Base-by-base conservation (phyloP, 805 yeast genomes). In the Schizosaccharomyces octosporus region DNA sequence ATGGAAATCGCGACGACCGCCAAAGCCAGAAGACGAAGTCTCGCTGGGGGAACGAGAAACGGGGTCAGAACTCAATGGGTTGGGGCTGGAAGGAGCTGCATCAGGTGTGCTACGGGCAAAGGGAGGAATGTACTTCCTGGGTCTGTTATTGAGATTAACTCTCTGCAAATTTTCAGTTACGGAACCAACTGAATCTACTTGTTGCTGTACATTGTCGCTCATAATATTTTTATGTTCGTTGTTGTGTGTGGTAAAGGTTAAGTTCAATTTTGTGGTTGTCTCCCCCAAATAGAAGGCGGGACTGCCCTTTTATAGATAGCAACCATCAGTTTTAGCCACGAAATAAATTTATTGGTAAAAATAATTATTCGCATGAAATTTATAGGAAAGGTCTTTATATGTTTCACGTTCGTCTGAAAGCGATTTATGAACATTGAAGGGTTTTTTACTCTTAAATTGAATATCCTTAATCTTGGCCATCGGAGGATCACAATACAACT, bases 11-110 rank as follows among this genome's bases (percentile, higher is more conserved):
- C 64, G 62, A 43, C 61, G 57, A 17, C 64, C 62, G 43, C 55
- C 43, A 61, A 24, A 21, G 32, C 32, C 41, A 24, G 58, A 19
- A 29, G 19, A 21, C 17, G 51, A 41, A 27, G 13, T 7, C 21
- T 42, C 58, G 7, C 31, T 24, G 19, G 36, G 55, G 41, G 39
- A 59, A n/a, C 55, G 41, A 59, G 61, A 15, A 21, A n/a, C 19
- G 5, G 55, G 42, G 5, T 59, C 55, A 24, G 21, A 55, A 60
- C 21, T 55, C 62, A 41, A 62, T 60, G 27, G 13, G 59, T 41
- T 55, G 32, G 61, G 61, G 36, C 65, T 61, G 6, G 32, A 5
- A 31, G 62, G 66, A 62, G 45, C 62, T 55, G 61, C 61, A 61
- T 24, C 36, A 9, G 36, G 57, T 1, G 59, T 65, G 64, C 57